Percentiles rank a stretch among this genome's conserved stretches.
These are phyloP conservation scores for Syncephalastrum monosporum DNA, from an alignment of 371 early-diverging fungal species.

Conservation along the genomic window DNA sequence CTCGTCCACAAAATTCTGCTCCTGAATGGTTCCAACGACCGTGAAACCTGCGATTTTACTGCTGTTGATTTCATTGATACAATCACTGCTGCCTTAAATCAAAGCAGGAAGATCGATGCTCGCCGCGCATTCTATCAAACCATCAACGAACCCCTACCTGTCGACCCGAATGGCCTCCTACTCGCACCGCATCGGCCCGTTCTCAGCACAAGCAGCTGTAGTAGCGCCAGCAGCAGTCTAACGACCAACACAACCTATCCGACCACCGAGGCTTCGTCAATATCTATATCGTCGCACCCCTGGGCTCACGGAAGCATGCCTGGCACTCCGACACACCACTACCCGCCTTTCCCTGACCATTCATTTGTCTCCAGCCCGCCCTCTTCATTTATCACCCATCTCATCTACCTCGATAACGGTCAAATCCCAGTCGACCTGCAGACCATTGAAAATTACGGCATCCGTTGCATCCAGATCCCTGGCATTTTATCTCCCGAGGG, in stretches of 20 bases:
- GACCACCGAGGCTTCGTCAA: not conserved
- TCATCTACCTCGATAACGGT: slow-evolving; percentile 59
- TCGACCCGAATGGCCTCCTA: too few species aligned
- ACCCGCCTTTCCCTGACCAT: slow-evolving; percentile 34
- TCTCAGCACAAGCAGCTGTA: not conserved
- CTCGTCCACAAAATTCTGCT: slow-evolving; percentile 63
- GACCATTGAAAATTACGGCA: slow-evolving; percentile 58
- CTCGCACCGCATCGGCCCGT: too few species aligned
- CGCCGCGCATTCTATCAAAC: slow-evolving; percentile 40
- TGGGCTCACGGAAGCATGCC: slow-evolving; percentile 1
- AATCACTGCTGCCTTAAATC: slow-evolving; percentile 68
- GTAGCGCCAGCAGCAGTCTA: slow-evolving; percentile 4
- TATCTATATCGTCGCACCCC: not conserved
- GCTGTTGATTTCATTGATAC: slow-evolving; percentile 72
- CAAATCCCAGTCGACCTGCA: slow-evolving; percentile 53
- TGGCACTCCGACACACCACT: slow-evolving; percentile 23
- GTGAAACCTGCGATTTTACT: slow-evolving; percentile 69
- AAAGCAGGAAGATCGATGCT: slow-evolving; percentile 47
- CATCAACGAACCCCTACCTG: not conserved
- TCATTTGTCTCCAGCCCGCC: slow-evolving; percentile 51
- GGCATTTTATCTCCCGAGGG: slow-evolving; percentile 10
- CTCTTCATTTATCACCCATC: slow-evolving; percentile 63
- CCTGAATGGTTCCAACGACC: slow-evolving; percentile 69
- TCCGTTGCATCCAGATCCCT: slow-evolving; percentile 49
- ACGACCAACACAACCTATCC: not conserved